Evolutionary conservation across 257 asterid species (phyloP), one percentile per base, ranked within the genome.

Genomic region (Solanum ossicruentum): DNA sequence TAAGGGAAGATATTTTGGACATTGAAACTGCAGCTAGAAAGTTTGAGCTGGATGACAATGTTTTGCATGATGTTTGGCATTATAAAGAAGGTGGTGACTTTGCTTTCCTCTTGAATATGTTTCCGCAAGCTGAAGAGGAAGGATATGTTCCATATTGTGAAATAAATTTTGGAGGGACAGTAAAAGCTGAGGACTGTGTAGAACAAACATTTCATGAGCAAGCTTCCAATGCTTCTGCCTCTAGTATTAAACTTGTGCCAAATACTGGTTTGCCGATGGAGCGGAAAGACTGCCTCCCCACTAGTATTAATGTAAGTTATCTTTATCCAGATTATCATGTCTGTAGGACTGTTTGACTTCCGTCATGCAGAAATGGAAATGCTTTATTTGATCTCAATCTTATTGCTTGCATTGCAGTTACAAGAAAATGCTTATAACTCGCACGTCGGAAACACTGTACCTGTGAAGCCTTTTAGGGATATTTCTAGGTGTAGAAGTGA

Each of bases 21-120:
- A 67, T 93, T 92, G 99, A 96, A 90, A 92, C 92, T 72, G 97
- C 89, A 39, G 98, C 99, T 0, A 90, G 80, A 88, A 92, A 88
- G 86, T 96, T 96, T 90, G 99, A 95, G 91, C 90, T 87, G 87
- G 98, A 93, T 85, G 89, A 87, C 84, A 84, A 84, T 84, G 86
- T 92, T 83, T 60, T 69, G 47, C 81, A 83, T 41, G 96, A 90
- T 86, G 91, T 92, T 88, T 93, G 90, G 87, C 91, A 89, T 52
- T 83, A 41, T 66, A 87, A 86, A 84, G 86, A 69, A 52, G 90
- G 90, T 12, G 95, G 86, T 32, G 95, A 90, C 73, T 86, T 86
- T 73, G 63, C 87, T 84, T 84, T 85, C 85, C 93, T 91, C 51
- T 86, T 90, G 78, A 84, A 83, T n/a, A 85, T 92, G 72, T 91